Evolutionary conservation across 2,329 filamentous ascomycete genomes (phyloP).

Genomic region (Fusarium pininemorale): DNA sequence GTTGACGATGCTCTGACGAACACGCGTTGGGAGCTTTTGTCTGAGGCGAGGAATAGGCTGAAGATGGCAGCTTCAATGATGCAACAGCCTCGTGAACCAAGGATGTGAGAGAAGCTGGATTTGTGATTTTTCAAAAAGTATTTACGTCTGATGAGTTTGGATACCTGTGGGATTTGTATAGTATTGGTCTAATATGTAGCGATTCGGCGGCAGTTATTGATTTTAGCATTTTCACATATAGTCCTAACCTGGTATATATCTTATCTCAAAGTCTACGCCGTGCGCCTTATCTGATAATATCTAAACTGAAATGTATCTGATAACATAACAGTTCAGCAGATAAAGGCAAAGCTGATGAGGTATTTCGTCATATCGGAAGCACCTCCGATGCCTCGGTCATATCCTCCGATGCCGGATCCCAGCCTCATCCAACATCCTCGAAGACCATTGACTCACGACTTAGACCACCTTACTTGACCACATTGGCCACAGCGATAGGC

Average conservation of each 20-base stretch:
- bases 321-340: neutral
- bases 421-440: neutral
- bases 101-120: constrained; percentile 10
- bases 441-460: neutral
- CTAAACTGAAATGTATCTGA: neutral
- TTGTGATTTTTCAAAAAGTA: neutral
- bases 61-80: constrained; percentile 42
- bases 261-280: too few species aligned
- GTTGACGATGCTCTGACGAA: constrained; percentile 40
- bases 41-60: constrained; percentile 39
- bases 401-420: constrained; percentile 7
- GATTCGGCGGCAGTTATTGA: neutral
- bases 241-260: neutral
- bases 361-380: neutral
- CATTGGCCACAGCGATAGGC: too few species aligned
- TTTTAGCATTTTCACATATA: neutral
- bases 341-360: neutral
- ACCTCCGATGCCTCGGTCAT: constrained; percentile 16
- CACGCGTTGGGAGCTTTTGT: constrained; percentile 40
- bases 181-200: neutral
- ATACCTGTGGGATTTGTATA: constrained; percentile 10
- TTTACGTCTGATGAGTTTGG: neutral
- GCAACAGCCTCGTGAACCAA: constrained; percentile 37
- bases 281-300: neutral
- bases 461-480: neutral